These are phyloP conservation scores for Ophiosphaerella narmari DNA, from an alignment of 2,329 filamentous ascomycete species.

Conservation along the genomic window DNA sequence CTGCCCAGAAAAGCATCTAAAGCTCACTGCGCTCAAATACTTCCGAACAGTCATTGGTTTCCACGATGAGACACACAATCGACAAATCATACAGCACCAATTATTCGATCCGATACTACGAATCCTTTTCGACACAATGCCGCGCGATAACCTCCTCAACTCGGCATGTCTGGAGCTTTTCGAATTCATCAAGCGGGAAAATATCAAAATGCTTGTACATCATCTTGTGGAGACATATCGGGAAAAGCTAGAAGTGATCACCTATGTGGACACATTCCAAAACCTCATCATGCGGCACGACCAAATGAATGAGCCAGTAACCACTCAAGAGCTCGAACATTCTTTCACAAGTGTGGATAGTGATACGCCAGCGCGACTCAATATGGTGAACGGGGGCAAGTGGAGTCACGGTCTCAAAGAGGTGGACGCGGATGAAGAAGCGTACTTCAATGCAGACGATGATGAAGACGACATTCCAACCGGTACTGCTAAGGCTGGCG, in stretches of 20 bases:
- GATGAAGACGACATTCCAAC: constrained; percentile 70
- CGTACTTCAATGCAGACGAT: constrained; percentile 91
- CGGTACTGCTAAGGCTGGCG: constrained; percentile 41
- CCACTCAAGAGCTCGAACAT: constrained; percentile 62
- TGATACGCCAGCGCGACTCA: constrained; percentile 46
- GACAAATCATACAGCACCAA: constrained; percentile 78
- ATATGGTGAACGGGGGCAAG: constrained; percentile 59
- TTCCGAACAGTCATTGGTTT: constrained; percentile 84
- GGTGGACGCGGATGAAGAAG: constrained; percentile 83
- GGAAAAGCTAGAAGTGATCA: constrained; percentile 74
- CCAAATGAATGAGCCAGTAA: constrained; percentile 65
- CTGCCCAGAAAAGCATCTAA: constrained; percentile 88
- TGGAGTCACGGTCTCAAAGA: constrained; percentile 77
- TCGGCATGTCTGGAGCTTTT: constrained; percentile 95
- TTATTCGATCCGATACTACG: constrained; percentile 84
- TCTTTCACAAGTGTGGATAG: constrained; percentile 73
- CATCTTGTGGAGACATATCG: constrained; percentile 85
- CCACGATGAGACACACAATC: constrained; percentile 89
- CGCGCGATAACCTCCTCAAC: constrained; percentile 89
- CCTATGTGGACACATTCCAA: constrained; percentile 84
- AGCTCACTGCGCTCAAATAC: constrained; percentile 89
- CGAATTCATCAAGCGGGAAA: constrained; percentile 73
- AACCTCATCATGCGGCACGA: constrained; percentile 78
- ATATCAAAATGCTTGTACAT: constrained; percentile 73
- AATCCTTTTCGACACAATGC: constrained; percentile 82